These are phyloP conservation scores for Triticum turgidum DNA, from an alignment of 176 grass and related monocot species.

Conservation along the genomic window DNA sequence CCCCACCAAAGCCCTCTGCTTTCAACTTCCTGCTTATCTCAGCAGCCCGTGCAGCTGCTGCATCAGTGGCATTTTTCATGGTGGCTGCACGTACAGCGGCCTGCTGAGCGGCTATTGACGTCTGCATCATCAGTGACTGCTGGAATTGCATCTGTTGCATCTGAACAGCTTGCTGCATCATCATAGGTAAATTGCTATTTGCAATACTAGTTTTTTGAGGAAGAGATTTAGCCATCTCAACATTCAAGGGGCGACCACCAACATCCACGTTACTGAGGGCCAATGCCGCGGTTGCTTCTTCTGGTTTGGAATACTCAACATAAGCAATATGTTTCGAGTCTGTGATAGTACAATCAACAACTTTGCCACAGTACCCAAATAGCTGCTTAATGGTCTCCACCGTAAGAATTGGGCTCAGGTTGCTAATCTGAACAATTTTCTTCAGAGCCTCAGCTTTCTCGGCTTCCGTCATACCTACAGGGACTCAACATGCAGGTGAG, in stretches of 20 bases:
- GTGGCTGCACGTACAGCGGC: slow-evolving; percentile 79
- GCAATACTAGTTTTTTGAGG: slow-evolving; percentile 57
- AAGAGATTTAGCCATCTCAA: slow-evolving; percentile 96
- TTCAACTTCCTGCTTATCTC: slow-evolving; percentile 98
- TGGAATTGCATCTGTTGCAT: slow-evolving; percentile 97
- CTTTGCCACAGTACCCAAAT: slow-evolving; percentile 81
- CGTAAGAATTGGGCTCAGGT: slow-evolving; percentile 80
- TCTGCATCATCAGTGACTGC: slow-evolving; percentile 92
- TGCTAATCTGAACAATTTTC: slow-evolving; percentile 93
- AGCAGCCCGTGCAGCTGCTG: slow-evolving; percentile 86
- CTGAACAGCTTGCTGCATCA: slow-evolving; percentile 98
- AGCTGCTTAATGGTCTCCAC: slow-evolving; percentile 86
- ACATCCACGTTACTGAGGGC: slow-evolving; percentile 77
- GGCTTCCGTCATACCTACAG: slow-evolving; percentile 58
- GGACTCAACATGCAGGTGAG: slow-evolving; percentile 16
- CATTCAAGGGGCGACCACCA: slow-evolving; percentile 84
- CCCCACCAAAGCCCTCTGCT: slow-evolving; percentile 60
- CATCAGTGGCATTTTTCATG: slow-evolving; percentile 97
- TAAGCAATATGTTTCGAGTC: slow-evolving; percentile 91
- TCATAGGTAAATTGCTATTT: slow-evolving; percentile 74
- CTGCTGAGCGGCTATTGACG: slow-evolving; percentile 68
- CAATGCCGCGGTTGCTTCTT: slow-evolving; percentile 83
- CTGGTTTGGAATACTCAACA: slow-evolving; percentile 82
- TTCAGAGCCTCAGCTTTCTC: slow-evolving; percentile 64
- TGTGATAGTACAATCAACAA: slow-evolving; percentile 76